Evolutionary conservation across 2,329 filamentous ascomycete genomes (phyloP), one percentile per base, ranked within the genome.

Genomic region (Sporothrix mexicana): DNA sequence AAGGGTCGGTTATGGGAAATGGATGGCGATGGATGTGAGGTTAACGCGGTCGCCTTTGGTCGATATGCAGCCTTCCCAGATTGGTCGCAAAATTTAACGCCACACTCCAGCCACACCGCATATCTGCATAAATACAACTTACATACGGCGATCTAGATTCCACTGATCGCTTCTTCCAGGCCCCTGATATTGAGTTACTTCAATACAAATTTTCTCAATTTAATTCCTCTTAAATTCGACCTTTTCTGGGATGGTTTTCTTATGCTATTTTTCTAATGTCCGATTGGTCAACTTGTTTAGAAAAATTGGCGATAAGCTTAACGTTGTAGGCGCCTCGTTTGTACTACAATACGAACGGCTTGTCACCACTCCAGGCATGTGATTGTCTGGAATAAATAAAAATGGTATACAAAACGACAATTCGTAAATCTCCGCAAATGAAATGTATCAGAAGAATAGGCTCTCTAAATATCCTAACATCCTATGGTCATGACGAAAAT

Each of bases 41-140:
- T 57, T 70, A 72, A 47, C 62, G 61, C 70, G 62, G 62, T 61
- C 41, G 67, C 67, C 51, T 47, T 36, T 70, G 4, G 49, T 53
- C n/a, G 20, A 12, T 15, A 51, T 17, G 66, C 7, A 55, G 66
- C 66, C 49, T 49, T 69, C 51, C 49, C 17, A 9, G 17, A 41
- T 23, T 25, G 8, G 45, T 15, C 47, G 10, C 49, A 53, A 36
- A 51, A 36, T 15, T n/a, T 55, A 17, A 49, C 67, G 67, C 66
- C 67, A 69, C 51, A 69, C 13, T 20, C 20, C 30, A 69, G 49
- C 49, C 49, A 69, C 67, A 55, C 10, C 4, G 49, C n/a, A 43
- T 41, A 55, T 8, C 17, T 41, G 67, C 49, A 69, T 69, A 69
- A 7, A 53, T 45, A 49, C 66, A 47, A 47, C 47, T 10, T 69